Conservation (phyloP, 371 early-diverging fungal genomes). For the Amoeboaphelidium protococcarum region DNA sequence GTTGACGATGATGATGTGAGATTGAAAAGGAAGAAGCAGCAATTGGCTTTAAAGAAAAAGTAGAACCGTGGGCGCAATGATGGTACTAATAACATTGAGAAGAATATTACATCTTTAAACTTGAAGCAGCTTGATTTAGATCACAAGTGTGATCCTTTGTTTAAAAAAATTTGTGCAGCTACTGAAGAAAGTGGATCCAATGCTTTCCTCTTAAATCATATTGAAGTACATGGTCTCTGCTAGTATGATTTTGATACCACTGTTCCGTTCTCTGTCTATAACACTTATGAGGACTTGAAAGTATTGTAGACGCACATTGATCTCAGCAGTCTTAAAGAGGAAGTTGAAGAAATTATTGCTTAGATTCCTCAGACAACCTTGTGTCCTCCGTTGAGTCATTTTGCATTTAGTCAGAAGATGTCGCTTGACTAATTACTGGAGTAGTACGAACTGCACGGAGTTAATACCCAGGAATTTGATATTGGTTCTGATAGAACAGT, state of each 20-base stretch:
- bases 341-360: too few relatives aligned
- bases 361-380: too few relatives aligned
- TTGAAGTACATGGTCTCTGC: slow-evolving; percentile 46
- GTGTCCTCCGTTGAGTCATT: too few relatives aligned
- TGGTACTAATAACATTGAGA: slow-evolving; percentile 18
- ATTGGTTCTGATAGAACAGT: too few relatives aligned
- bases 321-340: too few relatives aligned
- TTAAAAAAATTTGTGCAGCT: slow-evolving; percentile 87
- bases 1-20: background rate
- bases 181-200: slow-evolving; percentile 95
- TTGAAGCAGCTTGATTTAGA: slow-evolving; percentile 73
- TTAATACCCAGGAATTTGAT: too few relatives aligned
- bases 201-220: slow-evolving; percentile 62
- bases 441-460: too few relatives aligned
- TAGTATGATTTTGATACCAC: slow-evolving; percentile 80
- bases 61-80: background rate
- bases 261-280: too few relatives aligned
- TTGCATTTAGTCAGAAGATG: too few relatives aligned
- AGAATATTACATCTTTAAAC: slow-evolving; percentile 43
- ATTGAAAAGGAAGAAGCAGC: background rate
- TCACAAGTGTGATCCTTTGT: slow-evolving; percentile 80
- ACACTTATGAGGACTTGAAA: too few relatives aligned
- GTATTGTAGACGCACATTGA: too few relatives aligned
- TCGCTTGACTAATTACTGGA: too few relatives aligned
- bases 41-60: background rate